Evolutionary conservation across 2,329 filamentous ascomycete species (phyloP).

Genomic region (Ascochyta koolunga): DNA sequence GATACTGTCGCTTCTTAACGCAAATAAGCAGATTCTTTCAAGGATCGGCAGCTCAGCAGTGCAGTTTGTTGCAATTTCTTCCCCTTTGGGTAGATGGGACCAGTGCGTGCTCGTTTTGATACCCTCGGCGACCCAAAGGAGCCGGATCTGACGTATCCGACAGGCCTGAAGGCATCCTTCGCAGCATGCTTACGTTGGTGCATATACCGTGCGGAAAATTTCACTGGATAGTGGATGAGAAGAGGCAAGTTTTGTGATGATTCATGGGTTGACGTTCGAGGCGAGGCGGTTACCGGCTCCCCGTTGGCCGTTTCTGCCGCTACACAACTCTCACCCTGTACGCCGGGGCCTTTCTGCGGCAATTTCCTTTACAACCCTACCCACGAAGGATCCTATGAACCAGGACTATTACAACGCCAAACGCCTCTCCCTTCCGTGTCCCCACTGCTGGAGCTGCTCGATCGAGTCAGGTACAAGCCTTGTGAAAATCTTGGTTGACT

Average conservation of each 20-base stretch:
- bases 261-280: not conserved
- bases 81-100: not conserved
- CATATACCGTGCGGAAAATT: constrained; percentile 5
- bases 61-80: constrained; percentile 1
- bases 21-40: not conserved
- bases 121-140: constrained; percentile 1
- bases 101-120: constrained; percentile 10
- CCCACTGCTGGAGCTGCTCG: not conserved
- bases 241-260: constrained; percentile 8
- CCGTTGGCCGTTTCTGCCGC: constrained; percentile 5
- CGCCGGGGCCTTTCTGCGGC: constrained; percentile 1
- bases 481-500: not conserved
- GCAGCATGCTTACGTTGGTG: not conserved
- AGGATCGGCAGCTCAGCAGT: not conserved
- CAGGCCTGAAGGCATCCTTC: not conserved
- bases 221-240: not conserved
- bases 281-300: not conserved
- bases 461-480: not conserved
- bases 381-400: constrained; percentile 3
- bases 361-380: not conserved
- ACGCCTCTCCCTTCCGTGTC: constrained; percentile 6
- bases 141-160: constrained; percentile 2
- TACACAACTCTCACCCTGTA: not conserved
- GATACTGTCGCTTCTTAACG: not conserved
- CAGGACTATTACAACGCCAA: not conserved